Evolutionary conservation across 176 grass and related monocot genomes (phyloP), one percentile per base, ranked within the genome.

Genomic region (Typha latifolia): DNA sequence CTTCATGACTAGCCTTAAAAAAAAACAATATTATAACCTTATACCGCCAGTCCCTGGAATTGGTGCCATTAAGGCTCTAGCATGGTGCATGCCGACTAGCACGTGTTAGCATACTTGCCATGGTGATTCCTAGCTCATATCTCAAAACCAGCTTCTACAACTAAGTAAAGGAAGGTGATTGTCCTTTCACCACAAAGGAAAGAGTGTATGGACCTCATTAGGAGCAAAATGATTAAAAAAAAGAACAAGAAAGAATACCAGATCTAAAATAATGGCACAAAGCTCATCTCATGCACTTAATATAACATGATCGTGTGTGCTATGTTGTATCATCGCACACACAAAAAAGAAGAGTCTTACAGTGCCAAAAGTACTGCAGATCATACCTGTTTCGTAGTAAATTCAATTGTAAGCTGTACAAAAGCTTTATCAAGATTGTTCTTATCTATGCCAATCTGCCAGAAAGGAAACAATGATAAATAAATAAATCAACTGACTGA

Each of bases 401-500:
- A 86, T 70, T 97, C 85, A 72, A 97, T 77, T 6, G 93, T 92
- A 78, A 92, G 64, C 67, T 97, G 93, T 71, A 97, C 27, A 37
- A 86, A 97, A 84, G 83, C 83, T 81, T 97, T 92, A 69, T 92
- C 81, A n/a, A 89, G 85, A 69, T 91, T 80, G 67, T 96, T 84
- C 43, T 86, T 96, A 66, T 89, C 93, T 0, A 97, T 74, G 62
- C 70, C 81, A 86, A 97, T 97, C 93, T 97, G 75, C 85, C 76
- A 82, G 32, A 31, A 29, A 57, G 13, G 72, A 52, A 77, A 14
- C 37, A 51, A 62, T 26, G 49, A 67, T 19, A 61, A 56, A 61
- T 29, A 50, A 32, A 69, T 62, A 6, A 67, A 37, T 57, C 53
- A 59, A 59, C 16, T 4, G 63, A 71, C 67, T 75, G 34, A 59